Evolutionary conservation across 163 green algal genomes (phyloP), one percentile per base, ranked within the genome.

Genomic region (Prototheca stagnorum): DNA sequence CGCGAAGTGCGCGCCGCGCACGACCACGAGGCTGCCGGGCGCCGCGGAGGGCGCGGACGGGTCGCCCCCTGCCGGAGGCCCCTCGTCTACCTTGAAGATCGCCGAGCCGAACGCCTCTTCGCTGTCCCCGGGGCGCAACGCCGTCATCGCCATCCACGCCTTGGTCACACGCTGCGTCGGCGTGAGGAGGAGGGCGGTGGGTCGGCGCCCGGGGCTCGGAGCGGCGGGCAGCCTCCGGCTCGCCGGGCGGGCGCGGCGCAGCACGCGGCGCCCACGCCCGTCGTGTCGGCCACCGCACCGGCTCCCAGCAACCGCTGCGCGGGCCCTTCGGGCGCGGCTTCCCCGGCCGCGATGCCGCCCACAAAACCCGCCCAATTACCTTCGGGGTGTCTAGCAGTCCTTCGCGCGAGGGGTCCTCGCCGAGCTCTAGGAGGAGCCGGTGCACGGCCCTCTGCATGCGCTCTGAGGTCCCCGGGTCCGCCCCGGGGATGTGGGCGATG

Each of bases 1-100:
- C 2, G 82, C 79, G 51, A 95, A 92, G 23, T 90, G 74, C 19
- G 97, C 88, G 63, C 94, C 82, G 2, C 79, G 64, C 21, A 98
- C 83, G 17, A 93, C 40, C 1, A 98, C 86, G 12, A 95, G 49
- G 21, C 82, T 81, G 33, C 61, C 62, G 24, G 25, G 20, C n/a
- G n/a, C n/a, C n/a, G n/a, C n/a, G n/a, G n/a, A n/a, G n/a, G n/a
- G n/a, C n/a, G n/a, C n/a, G n/a, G n/a, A n/a, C n/a, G n/a, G n/a
- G n/a, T n/a, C n/a, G 19, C 65, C 68, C 0, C 53, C 26, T 8
- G 56, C 43, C 6, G 88, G 62, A 2, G 73, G 51, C 0, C 67
- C 70, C 58, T 95, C 81, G 28, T 84, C n/a, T n/a, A n/a, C n/a
- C n/a, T n/a, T 51, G 39, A 91, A 91, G 0, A 88, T 51, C 8